These are phyloP conservation scores for Hyaloperonospora brassicae DNA, from an alignment of 352 stramenopile genomes.

Conservation along the genomic window DNA sequence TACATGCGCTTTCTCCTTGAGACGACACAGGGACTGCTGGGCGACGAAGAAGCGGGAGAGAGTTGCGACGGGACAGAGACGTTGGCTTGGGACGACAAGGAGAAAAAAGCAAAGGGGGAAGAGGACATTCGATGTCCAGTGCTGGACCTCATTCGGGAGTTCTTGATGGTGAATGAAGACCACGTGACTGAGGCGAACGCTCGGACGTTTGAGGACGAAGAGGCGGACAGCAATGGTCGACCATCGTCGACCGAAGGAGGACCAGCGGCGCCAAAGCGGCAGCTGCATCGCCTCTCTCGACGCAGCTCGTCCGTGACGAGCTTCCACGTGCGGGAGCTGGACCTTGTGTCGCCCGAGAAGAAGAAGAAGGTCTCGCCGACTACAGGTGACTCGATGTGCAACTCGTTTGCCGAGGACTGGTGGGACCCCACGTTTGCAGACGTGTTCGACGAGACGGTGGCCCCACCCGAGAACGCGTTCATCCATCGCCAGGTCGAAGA, in stretches of 20 bases:
- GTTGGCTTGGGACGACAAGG: constrained; percentile 16
- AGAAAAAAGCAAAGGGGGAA: too few relatives aligned
- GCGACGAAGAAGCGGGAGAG: constrained; percentile 26
- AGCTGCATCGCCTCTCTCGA: constrained; percentile 22
- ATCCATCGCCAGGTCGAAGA: constrained; percentile 45
- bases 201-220: constrained; percentile 3
- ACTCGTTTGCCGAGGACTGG: constrained; percentile 22
- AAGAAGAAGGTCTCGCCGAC: constrained; percentile 19
- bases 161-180: constrained; percentile 56
- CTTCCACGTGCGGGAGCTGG: constrained; percentile 52
- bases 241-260: constrained; percentile 2
- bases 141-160: constrained; percentile 50
- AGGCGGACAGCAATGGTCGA: constrained; percentile 9
- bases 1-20: constrained; percentile 62
- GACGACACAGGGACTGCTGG: constrained; percentile 54
- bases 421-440: constrained; percentile 40
- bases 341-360: constrained; percentile 42
- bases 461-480: constrained; percentile 43
- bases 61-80: constrained; percentile 19
- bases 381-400: constrained; percentile 21
- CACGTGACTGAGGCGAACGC: constrained; percentile 17
- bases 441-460: constrained; percentile 47
- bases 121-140: constrained; percentile 26
- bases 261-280: constrained; percentile 7
- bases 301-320: constrained; percentile 35